phyloP scores from a whole-genome alignment of 176 grass and related monocot genomes.

The Areca catechu region DNA sequence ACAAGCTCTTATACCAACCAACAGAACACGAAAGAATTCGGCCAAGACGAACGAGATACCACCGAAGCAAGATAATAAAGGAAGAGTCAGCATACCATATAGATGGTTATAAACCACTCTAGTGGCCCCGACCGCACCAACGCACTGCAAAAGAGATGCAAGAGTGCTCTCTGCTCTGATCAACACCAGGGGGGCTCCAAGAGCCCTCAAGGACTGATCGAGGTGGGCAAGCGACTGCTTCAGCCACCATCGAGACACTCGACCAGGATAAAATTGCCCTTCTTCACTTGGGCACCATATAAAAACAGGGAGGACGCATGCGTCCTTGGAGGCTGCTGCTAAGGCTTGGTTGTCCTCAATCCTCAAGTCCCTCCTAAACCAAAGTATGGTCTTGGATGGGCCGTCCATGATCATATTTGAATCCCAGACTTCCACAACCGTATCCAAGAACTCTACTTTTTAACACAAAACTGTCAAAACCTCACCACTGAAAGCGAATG shows the following conservation, averaged over 20 bases:
- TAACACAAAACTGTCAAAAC: too few species aligned
- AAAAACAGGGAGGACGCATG: slow-evolving; percentile 62
- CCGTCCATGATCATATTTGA: slow-evolving; percentile 29
- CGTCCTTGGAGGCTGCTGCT: slow-evolving; percentile 42
- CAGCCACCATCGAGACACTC: slow-evolving; percentile 87
- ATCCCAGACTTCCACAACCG: not conserved
- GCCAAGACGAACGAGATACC: too few species aligned
- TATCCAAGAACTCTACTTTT: too few species aligned
- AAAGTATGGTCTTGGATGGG: slow-evolving; percentile 59
- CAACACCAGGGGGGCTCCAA: slow-evolving; percentile 57
- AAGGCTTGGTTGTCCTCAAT: slow-evolving; percentile 85
- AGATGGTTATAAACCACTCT: slow-evolving; percentile 80
- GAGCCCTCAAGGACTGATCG: slow-evolving; percentile 41
- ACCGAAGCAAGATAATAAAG: too few species aligned
- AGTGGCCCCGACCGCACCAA: slow-evolving; percentile 39
- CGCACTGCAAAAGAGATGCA: slow-evolving; percentile 51
- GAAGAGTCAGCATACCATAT: slow-evolving; percentile 42
- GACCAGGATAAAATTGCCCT: slow-evolving; percentile 60
- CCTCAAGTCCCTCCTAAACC: slow-evolving; percentile 93
- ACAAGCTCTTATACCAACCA: too few species aligned
- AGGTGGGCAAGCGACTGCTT: slow-evolving; percentile 77
- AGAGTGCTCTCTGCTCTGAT: slow-evolving; percentile 59
- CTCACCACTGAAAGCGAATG: too few species aligned
- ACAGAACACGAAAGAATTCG: too few species aligned
- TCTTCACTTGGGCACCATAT: slow-evolving; percentile 79